Evolutionary conservation across 768 basidiomycete genomes (phyloP), one percentile per base, ranked within the genome.

Genomic region (Leucocoprinus leucothites): DNA sequence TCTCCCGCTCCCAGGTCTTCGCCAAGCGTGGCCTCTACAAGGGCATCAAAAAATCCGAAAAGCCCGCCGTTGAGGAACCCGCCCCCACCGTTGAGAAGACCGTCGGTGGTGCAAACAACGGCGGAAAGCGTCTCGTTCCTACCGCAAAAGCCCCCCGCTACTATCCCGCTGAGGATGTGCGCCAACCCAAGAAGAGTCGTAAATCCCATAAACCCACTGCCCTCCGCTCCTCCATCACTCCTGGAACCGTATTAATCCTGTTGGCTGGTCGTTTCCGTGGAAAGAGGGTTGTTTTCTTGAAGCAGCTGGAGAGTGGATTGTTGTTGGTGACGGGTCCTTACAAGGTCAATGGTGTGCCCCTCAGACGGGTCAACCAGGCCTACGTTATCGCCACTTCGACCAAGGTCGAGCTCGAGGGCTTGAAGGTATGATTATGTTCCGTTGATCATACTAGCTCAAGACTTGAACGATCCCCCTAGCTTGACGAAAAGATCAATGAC

Each of bases 301-400:
- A 97, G 84, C 94, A 95, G 80, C 76, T 98, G 71, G 82, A 82
- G 64, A 89, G 89, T 59, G 97, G 97, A 52, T 74, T 99, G 67
- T 75, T 99, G 66, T 80, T 99, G 74, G 94, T 99, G 65, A 94
- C 95, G 36, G 97, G 97, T 53, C 97, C 97, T 46, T 98, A 85
- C 85, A 96, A 94, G 82, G 71, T 98, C 71, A 99, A 99, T 75
- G 97, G 97, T 70, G 96, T 99, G 44, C 97, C 97, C 64, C 82
- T 99, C 71, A 84, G 95, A 72, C 86, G 97, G 72, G 94, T 99
- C 58, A 96, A 94, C 80, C 96, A 98, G 79, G 94, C 97, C 53
- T 99, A 99, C 71, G 94, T 95, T 59, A 98, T 99, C 67, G 93
- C 96, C 56, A 99, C 97, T 57, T 94, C 94, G 54, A 98, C 97